A percentile compares a stretch with the other conserved stretches of the same genome.
Conservation (phyloP, 2,329 filamentous ascomycete species). For the Alternaria burnsii region DNA sequence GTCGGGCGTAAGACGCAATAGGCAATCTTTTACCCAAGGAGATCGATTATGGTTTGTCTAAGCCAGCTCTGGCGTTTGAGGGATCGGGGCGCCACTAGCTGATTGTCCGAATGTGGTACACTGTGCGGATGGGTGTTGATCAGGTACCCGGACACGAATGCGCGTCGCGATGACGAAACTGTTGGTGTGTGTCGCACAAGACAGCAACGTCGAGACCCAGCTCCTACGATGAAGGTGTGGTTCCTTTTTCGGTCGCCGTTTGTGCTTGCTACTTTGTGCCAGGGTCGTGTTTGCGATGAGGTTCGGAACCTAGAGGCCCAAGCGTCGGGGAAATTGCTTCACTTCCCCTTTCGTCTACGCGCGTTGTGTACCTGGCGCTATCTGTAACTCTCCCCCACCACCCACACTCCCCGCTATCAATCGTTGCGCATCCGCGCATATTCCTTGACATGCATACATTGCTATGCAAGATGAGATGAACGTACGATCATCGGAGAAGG, state of each 20-base stretch:
- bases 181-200: background rate
- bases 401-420: background rate
- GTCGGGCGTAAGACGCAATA: background rate
- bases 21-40: background rate
- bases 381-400: conserved; percentile 12
- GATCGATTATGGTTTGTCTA: background rate
- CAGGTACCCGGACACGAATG: background rate
- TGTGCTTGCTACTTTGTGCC: background rate
- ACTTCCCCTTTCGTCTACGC: conserved; percentile 17
- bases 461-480: background rate
- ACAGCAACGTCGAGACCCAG: background rate
- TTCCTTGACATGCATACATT: background rate
- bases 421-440: conserved; percentile 8
- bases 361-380: conserved; percentile 11
- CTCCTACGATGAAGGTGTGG: background rate
- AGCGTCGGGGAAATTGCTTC: conserved; percentile 20
- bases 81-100: background rate
- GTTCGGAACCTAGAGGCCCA: conserved; percentile 6
- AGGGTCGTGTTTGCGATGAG: background rate
- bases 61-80: background rate
- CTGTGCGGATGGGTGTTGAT: background rate
- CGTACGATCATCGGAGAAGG: background rate
- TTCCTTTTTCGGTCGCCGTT: background rate
- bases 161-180: background rate
- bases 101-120: conserved; percentile 2